Conservation (phyloP, 2,329 filamentous ascomycete species). For the Fusarium agapanthi region DNA sequence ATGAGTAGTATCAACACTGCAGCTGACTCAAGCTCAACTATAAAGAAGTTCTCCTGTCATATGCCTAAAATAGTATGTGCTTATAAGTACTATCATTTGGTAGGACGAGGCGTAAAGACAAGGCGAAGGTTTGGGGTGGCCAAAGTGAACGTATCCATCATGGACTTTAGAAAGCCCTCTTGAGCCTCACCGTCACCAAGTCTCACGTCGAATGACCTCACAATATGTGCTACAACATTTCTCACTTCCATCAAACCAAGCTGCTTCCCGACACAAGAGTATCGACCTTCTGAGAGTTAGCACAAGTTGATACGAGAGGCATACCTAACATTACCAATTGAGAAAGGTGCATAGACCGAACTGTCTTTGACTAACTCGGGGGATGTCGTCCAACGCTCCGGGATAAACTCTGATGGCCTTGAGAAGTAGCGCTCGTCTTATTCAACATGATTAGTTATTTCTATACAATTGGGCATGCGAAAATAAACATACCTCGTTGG, state of each 20-base stretch:
- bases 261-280: slow-evolving; percentile 29
- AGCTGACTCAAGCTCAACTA: neutral
- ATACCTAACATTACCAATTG: slow-evolving; percentile 32
- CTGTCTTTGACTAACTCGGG: slow-evolving; percentile 46
- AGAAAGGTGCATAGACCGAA: slow-evolving; percentile 46
- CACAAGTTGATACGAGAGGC: too few relatives aligned
- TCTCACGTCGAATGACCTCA: slow-evolving; percentile 10
- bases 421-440: slow-evolving; percentile 42
- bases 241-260: slow-evolving; percentile 31
- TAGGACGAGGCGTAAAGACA: neutral
- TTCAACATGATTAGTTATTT: neutral
- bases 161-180: neutral
- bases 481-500: slow-evolving; percentile 47
- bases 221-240: slow-evolving; percentile 10
- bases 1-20: too few relatives aligned
- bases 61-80: neutral
- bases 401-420: slow-evolving; percentile 46
- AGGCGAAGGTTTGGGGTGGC: neutral
- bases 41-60: neutral
- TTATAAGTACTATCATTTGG: neutral
- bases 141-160: neutral
- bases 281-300: slow-evolving; percentile 9
- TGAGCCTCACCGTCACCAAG: neutral
- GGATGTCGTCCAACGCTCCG: slow-evolving; percentile 49
- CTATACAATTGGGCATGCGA: fast-evolving